A percentile compares a stretch with the other conserved stretches of the same genome.
Conservation (phyloP, 2,329 filamentous ascomycete genomes). For the Colletotrichum sp. region DNA sequence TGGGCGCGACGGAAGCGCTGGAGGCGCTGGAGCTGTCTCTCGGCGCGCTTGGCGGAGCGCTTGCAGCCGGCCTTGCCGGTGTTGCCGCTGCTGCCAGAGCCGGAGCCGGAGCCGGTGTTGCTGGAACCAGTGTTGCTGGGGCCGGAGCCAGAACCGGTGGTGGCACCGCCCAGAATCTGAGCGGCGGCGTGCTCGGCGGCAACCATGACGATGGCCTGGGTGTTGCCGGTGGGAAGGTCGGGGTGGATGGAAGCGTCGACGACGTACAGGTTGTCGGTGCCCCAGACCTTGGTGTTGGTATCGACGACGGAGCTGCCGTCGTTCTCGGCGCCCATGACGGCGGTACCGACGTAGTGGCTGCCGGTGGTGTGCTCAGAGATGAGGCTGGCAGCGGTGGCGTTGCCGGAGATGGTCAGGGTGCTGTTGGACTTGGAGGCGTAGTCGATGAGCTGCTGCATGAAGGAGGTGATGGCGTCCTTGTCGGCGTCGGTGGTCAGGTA, state of each 20-base stretch:
- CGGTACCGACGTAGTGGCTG: slow-evolving; percentile 42
- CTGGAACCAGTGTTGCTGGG: background rate
- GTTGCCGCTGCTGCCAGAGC: background rate
- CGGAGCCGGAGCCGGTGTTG: background rate
- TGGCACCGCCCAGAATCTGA: slow-evolving; percentile 16
- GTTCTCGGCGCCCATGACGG: slow-evolving; percentile 53
- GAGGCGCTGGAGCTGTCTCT: slow-evolving; percentile 50
- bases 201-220: slow-evolving; percentile 23
- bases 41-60: slow-evolving; percentile 46
- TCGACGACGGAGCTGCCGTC: slow-evolving; percentile 59
- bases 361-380: slow-evolving; percentile 27
- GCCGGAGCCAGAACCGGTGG: slow-evolving; percentile 32
- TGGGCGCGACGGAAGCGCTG: slow-evolving; percentile 23
- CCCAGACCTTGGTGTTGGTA: slow-evolving; percentile 60
- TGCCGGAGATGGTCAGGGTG: slow-evolving; percentile 24
- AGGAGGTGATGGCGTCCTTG: slow-evolving; percentile 29
- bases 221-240: slow-evolving; percentile 32
- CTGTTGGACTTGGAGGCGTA: slow-evolving; percentile 28
- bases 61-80: background rate
- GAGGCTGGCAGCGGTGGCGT: slow-evolving; percentile 27
- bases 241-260: slow-evolving; percentile 69
- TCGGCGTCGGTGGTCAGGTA: slow-evolving; percentile 34
- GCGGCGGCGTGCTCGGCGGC: slow-evolving; percentile 20
- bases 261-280: slow-evolving; percentile 65
- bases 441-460: slow-evolving; percentile 29